phyloP scores from a whole-genome alignment of 805 yeast species.

The Sporopachydermia quercuum region DNA sequence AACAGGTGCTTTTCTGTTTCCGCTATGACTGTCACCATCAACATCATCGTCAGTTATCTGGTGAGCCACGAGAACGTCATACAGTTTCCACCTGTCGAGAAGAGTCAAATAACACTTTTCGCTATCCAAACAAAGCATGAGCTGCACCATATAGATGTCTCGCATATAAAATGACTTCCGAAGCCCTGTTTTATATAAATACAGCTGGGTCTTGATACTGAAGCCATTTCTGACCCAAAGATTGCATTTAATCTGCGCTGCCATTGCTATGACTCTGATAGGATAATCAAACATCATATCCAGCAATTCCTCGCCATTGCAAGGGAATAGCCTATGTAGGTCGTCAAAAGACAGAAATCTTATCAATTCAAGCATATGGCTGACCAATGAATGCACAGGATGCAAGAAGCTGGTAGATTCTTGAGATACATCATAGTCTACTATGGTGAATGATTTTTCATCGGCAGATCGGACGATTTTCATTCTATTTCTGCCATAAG shows the following conservation, averaged over 20 bases:
- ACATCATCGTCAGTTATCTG: conserved; percentile 27
- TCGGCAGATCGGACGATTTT: conserved; percentile 14
- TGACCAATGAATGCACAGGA: conserved; percentile 60
- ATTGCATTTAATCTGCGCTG: conserved; percentile 78
- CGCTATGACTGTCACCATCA: conserved; percentile 18
- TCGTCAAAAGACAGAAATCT: conserved; percentile 11
- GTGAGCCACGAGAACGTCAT: conserved; percentile 32
- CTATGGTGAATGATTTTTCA: conserved; percentile 12
- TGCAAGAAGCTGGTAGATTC: conserved; percentile 58
- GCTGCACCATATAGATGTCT: conserved; percentile 62
- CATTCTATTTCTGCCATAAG: conserved; percentile 4
- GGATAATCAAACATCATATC: conserved; percentile 50
- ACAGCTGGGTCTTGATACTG: conserved; percentile 63
- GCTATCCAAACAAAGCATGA: conserved; percentile 37
- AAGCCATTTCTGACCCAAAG: conserved; percentile 92
- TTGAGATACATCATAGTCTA: conserved; percentile 27
- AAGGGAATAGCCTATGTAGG: conserved; percentile 11
- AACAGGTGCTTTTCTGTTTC: neutral
- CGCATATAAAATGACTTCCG: conserved; percentile 73
- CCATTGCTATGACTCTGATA: conserved; percentile 54
- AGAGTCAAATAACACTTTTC: conserved; percentile 44
- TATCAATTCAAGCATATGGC: conserved; percentile 52
- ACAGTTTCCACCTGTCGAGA: conserved; percentile 56
- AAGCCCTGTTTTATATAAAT: conserved; percentile 64
- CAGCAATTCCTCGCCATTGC: conserved; percentile 4